Evolutionary conservation across 2,329 filamentous ascomycete species (phyloP), one percentile per base, ranked within the genome.

Genomic region (Dothideomycetes sp.): DNA sequence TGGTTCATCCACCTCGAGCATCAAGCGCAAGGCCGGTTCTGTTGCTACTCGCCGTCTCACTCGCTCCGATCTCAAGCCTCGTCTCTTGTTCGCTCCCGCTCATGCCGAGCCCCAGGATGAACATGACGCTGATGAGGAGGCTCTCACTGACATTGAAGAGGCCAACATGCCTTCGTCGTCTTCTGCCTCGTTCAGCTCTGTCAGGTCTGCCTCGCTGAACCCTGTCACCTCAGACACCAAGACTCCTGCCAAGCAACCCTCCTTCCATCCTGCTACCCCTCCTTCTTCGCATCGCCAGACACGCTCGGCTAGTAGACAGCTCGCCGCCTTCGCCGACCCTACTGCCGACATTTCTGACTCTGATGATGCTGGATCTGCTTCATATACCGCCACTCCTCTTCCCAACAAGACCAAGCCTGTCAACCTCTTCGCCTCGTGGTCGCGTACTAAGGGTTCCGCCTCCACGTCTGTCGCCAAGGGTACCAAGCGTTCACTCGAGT

Each of bases 21-120:
- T 63, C 12, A 54, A 53, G 46, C 53, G 61, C 32, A 53, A 61
- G 42, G 62, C 60, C 23, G 67, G 67, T 13, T 44, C 48, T 12
- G 52, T 56, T 24, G 58, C 59, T 29, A 51, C 58, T 23, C 68
- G 69, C 20, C 75, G 70, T 16, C 61, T 82, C 39, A 82, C 79
- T 17, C 77, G 81, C 44, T 78, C 80, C n/a, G 68, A 73, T 1
- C 70, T 87, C 56, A 80, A 82, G 60, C 82, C 82, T 11, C 76
- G 80, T 23, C 71, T 85, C 7, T 71, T 88, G 6, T 88, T 85
- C 62, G 75, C 78, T 4, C 19, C 10, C 30, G 30, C 37, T 15
- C n/a, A 20, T 30, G 61, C 64, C 28, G 65, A 65, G 47, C 69
- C 69, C 49, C 58, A 68, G 45, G 56, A 64, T 56, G 51, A 61